Percentiles rank a stretch among this genome's conserved stretches.
Evolutionary conservation across 306 rosid genomes (phyloP).

Genomic region (Prunus mongolica): DNA sequence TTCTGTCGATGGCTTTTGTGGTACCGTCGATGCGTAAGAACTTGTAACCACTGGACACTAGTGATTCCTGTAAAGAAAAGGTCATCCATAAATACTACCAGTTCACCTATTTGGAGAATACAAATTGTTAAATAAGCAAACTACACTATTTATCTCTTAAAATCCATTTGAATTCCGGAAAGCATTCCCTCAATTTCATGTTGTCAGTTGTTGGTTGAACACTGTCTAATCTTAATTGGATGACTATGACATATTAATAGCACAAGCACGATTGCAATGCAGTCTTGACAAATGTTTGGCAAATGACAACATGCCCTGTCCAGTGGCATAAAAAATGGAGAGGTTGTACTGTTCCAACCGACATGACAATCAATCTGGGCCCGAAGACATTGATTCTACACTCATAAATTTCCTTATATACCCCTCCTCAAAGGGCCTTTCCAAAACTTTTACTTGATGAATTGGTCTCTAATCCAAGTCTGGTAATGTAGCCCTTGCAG

Average conservation of each 20-base stretch:
- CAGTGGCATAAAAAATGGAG: not conserved
- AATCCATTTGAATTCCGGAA: not conserved
- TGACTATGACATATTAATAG: not conserved
- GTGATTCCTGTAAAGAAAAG: conserved; percentile 50
- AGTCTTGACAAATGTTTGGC: not conserved
- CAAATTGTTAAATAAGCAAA: not conserved
- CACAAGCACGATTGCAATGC: not conserved
- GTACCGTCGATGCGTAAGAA: conserved; percentile 89
- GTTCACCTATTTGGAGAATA: not conserved
- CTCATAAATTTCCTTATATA: no score
- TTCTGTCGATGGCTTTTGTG: conserved; percentile 73
- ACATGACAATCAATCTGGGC: not conserved
- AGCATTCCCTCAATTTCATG: not conserved
- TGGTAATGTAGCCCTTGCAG: not conserved
- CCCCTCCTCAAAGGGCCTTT: no score
- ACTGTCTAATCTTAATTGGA: not conserved
- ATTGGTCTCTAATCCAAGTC: no score
- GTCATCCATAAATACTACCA: not conserved
- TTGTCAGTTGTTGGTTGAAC: not conserved
- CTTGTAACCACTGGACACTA: conserved; percentile 50
- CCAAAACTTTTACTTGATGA: no score
- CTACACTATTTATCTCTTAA: not conserved
- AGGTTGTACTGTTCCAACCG: not conserved
- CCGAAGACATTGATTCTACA: no score
- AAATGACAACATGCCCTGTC: not conserved